A percentile compares a stretch with the other conserved stretches of the same genome.
phyloP scores from a whole-genome alignment of 1,284 basidiomycete genomes.

The Leccinum cinnamomeum region DNA sequence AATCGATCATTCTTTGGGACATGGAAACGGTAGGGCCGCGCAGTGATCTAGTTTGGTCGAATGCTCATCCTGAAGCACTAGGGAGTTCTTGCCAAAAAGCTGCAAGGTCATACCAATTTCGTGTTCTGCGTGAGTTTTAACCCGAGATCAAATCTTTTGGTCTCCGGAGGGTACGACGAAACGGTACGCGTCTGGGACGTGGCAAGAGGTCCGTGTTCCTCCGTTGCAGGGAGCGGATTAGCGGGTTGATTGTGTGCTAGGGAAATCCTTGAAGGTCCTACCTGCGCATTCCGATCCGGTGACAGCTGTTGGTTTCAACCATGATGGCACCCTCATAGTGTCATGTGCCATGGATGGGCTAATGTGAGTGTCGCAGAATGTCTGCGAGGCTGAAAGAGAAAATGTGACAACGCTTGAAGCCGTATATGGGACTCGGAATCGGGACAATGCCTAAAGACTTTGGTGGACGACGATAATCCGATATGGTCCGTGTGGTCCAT shows the following conservation, averaged over 20 bases:
- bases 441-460: constrained; percentile 95
- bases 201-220: constrained; percentile 60
- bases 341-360: constrained; percentile 95
- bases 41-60: constrained; percentile 4
- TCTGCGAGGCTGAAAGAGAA: background rate
- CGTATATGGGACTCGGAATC: constrained; percentile 97
- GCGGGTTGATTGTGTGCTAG: constrained; percentile 38
- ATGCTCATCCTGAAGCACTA: constrained; percentile 30
- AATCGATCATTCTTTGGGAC: constrained; percentile 80
- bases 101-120: constrained; percentile 89
- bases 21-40: constrained; percentile 55
- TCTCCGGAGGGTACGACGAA: constrained; percentile 93
- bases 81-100: constrained; percentile 58
- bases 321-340: constrained; percentile 92
- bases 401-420: constrained; percentile 42
- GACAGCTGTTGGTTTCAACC: constrained; percentile 89
- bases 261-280: constrained; percentile 75
- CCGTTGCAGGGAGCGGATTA: background rate
- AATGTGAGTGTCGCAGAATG: constrained; percentile 61
- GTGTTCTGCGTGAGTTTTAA: constrained; percentile 93
- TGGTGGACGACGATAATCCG: constrained; percentile 95
- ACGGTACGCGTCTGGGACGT: constrained; percentile 95
- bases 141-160: constrained; percentile 84
- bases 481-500: constrained; percentile 62
- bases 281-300: constrained; percentile 98